Base-by-base conservation (phyloP, 208 protist species). In the Acanthamoeba royreba region DNA sequence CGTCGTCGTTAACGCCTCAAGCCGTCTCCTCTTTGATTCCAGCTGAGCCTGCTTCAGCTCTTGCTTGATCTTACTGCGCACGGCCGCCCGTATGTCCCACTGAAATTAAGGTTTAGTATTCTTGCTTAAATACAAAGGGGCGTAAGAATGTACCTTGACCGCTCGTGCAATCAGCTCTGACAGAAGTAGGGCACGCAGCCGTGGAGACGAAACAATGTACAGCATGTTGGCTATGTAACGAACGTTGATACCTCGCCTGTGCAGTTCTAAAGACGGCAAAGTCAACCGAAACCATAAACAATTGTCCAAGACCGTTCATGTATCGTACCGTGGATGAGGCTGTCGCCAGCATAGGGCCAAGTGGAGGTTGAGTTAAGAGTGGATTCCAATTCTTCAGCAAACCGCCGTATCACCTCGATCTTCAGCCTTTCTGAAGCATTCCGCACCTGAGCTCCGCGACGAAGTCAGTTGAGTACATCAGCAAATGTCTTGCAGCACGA, bases 161-260 rank as follows among this genome's bases (percentile, higher is more conserved):
- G 46, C 46, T 17, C 81, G 81, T 0, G 81, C 81, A 9, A 89
- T 61, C 46, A 89, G 81, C 25, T 89, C 81, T 3, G 46, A 13
- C 19, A 89, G 81, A 38, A 89, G 81, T 35, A 11, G 53, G 19
- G 46, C 81, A n/a, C 81, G 81, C 17, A 89, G 81, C 46, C 31
- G 46, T 17, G 49, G 53, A 28, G 53, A 7, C 33, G 46, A 66
- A 4, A 89, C 81, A 19, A 31, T 13, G 35, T 61, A 42, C 22
- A 55, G 25, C 46, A 89, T 19, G 17, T 63, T 42, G 35, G 81
- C 33, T 11, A 89, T 28, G 5, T 35, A 42, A 35, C 81, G 46
- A 42, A 89, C 81, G 47, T 89, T 89, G 47, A 89, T 89, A 47
- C 81, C 81, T 3, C 49, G 49, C 81, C 81, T 8, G 45, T 89